Evolutionary conservation across 202 grass and related monocot species (phyloP).

Genomic region (Tripidium arundinaceum): DNA sequence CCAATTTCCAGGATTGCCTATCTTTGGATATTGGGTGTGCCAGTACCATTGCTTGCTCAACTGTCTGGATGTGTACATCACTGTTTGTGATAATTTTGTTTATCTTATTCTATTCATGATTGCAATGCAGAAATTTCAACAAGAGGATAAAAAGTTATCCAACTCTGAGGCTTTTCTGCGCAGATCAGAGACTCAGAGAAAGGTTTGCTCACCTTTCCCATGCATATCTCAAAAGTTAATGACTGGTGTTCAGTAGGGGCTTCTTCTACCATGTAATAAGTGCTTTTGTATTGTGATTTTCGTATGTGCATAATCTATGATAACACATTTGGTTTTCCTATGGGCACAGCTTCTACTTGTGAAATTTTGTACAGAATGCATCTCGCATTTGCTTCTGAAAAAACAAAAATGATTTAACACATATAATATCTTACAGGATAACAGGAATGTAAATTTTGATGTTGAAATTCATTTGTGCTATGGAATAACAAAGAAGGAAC

Average conservation of each 20-base stretch:
- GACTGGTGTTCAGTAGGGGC: background rate
- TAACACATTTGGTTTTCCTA: background rate
- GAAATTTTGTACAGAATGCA: background rate
- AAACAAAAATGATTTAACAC: background rate
- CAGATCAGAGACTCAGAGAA: constrained; percentile 79
- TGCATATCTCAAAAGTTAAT: constrained; percentile 7
- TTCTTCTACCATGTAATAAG: background rate
- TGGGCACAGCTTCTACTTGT: background rate
- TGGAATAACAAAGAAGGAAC: background rate
- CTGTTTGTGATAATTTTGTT: background rate
- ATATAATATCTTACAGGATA: background rate
- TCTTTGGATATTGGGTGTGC: background rate
- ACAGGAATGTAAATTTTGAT: background rate
- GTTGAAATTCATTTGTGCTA: background rate
- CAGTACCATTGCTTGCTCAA: background rate
- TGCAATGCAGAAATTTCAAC: constrained; percentile 85
- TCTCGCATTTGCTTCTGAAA: background rate
- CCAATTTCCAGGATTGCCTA: background rate
- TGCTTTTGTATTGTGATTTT: background rate
- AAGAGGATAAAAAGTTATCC: constrained; percentile 77
- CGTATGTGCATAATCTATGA: background rate
- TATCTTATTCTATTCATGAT: constrained; percentile 11
- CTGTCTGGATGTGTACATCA: background rate
- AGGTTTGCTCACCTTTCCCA: constrained; percentile 40
- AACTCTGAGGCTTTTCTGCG: constrained; percentile 80